Evolutionary conservation across 371 early-diverging fungal species (phyloP).

Genomic region (Rhizomucor pusillus): DNA sequence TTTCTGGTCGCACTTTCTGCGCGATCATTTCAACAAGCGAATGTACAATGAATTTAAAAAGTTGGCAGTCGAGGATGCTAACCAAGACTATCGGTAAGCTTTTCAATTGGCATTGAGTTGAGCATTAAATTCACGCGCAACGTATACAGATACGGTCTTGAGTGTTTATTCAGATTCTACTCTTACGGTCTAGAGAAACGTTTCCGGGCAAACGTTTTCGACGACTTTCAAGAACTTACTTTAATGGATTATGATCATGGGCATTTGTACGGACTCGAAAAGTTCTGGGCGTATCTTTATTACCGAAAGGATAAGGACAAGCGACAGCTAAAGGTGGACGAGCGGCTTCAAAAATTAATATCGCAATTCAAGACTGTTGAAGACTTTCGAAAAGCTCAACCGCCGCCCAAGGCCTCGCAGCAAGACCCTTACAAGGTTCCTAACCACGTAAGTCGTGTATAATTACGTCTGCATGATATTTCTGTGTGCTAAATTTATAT

Average conservation of each 20-base stretch:
- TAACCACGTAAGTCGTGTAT: conserved; percentile 17
- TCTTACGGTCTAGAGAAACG: conserved; percentile 94
- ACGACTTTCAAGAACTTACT: conserved; percentile 86
- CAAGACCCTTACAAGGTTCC: conserved; percentile 37
- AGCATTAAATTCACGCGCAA: background rate
- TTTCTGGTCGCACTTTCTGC: conserved; percentile 97
- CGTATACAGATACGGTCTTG: conserved; percentile 84
- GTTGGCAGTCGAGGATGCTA: conserved; percentile 88
- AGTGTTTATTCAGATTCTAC: conserved; percentile 95
- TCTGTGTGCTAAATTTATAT: too few relatives aligned
- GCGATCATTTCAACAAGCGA: conserved; percentile 88
- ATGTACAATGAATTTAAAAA: conserved; percentile 93
- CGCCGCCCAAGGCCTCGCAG: conserved; percentile 11
- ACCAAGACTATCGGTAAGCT: conserved; percentile 47
- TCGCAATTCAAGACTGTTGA: conserved; percentile 65
- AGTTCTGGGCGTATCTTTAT: conserved; percentile 93
- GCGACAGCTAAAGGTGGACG: conserved; percentile 62
- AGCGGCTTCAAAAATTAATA: conserved; percentile 59
- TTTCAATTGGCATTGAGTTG: conserved; percentile 1
- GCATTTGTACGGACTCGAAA: conserved; percentile 87
- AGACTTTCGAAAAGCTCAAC: conserved; percentile 62
- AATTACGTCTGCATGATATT: too few relatives aligned
- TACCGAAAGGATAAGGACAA: conserved; percentile 85
- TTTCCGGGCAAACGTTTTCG: conserved; percentile 79
- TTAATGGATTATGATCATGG: conserved; percentile 71